These are phyloP conservation scores for Ceratorhiza oryzae-sativae DNA, from an alignment of 1,284 basidiomycete genomes.

Conservation along the genomic window DNA sequence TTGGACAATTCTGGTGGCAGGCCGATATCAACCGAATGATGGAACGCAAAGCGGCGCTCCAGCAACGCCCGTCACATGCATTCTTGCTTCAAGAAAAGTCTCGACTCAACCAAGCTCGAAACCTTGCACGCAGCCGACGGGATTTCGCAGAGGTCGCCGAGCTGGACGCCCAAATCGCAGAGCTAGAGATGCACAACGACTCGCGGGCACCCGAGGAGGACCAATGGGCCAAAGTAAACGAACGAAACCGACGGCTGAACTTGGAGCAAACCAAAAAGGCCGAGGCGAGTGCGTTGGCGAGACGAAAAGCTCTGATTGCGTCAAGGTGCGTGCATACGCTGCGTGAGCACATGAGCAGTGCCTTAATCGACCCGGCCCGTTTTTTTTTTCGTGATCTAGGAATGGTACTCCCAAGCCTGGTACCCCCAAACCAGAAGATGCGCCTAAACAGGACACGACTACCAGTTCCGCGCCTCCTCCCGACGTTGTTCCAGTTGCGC, in stretches of 20 bases:
- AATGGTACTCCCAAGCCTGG: constrained; percentile 27
- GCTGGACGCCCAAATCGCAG: constrained; percentile 69
- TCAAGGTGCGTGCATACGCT: constrained; percentile 8
- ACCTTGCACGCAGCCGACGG: constrained; percentile 72
- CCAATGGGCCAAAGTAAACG: constrained; percentile 80
- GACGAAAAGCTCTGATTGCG: constrained; percentile 57
- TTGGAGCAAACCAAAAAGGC: constrained; percentile 78
- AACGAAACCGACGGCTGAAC: constrained; percentile 85
- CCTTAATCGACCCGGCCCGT: not conserved
- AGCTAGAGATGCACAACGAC: constrained; percentile 51
- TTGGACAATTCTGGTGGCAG: constrained; percentile 50
- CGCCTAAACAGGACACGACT: not conserved
- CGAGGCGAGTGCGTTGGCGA: constrained; percentile 71
- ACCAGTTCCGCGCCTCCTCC: constrained; percentile 10
- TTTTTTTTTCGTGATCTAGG: not conserved
- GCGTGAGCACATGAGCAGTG: not conserved
- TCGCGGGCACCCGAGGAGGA: constrained; percentile 58
- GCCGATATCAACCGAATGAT: constrained; percentile 75
- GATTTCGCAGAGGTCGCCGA: constrained; percentile 66
- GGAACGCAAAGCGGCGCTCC: constrained; percentile 66
- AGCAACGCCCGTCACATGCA: constrained; percentile 54
- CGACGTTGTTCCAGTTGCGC: constrained; percentile 23
- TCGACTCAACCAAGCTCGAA: constrained; percentile 68
- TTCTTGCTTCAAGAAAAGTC: constrained; percentile 65
- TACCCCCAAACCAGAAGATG: not conserved